Evolutionary conservation across 495 filamentous ascomycete genomes (phyloP), one percentile per base, ranked within the genome.

Genomic region (Penicillium coprophilum): DNA sequence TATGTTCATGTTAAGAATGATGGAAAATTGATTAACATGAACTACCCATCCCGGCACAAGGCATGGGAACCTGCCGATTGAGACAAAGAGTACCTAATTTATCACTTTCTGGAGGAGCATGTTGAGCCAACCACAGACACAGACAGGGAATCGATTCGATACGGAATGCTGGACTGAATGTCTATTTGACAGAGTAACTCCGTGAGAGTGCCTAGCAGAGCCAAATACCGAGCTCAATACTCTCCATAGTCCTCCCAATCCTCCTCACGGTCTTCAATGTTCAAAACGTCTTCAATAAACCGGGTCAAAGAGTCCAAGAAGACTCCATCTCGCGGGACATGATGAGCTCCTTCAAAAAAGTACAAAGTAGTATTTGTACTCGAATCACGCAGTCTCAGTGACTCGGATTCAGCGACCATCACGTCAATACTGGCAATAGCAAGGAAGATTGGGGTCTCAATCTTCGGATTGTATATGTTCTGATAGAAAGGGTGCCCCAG

Each of bases 381-480:
- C 23, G 32, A 56, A 12, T 40, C 24, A 24, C 21, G 12, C 1
- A 56, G 36, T 17, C 53, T n/a, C 20, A 39, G 28, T 1, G 46
- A 48, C 27, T 28, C 27, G 19, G 27, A 30, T 6, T 41, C 20
- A 5, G 24, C 19, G 23, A 73, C 46, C 13, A 62, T 47, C 30
- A 11, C 21, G 27, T 62, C 59, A 36, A 62, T 23, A 3, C 19
- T 46, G 4, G 43, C 55, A 20, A 55, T 48, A 12, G 50, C 38
- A 50, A 50, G 59, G 2, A 62, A 38, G 10, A 55, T 45, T 11
- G 59, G 59, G 1, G 50, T 55, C 19, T 45, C 12, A 24, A 62
- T 58, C 1, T 46, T 48, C 10, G 48, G 50, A 21, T 13, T 32
- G 23, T 58, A 62, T 10, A 58, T 9, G 1, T 24, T 8, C 0